Base-by-base conservation (phyloP, 2,329 filamentous ascomycete species). In the Colletotrichum simmondsii region DNA sequence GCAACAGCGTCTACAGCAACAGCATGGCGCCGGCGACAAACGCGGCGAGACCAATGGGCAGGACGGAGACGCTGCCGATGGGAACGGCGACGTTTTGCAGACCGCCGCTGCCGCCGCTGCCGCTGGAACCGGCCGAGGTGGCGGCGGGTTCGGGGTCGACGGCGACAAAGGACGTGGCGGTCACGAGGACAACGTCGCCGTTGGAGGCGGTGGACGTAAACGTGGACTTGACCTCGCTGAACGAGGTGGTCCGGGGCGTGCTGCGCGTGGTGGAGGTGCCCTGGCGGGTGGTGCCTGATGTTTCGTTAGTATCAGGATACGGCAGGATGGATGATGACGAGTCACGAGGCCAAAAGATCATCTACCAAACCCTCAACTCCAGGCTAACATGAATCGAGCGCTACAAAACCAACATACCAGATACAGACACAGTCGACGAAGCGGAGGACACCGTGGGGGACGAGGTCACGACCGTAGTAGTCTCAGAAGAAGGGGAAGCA, bases 111-210 rank as follows among this genome's bases (percentile, higher is more conserved):
- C 78, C 62, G 11, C 61, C 12, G 59, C 66, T 35, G 65, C 59
- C 22, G 56, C 71, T 46, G 35, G 65, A 60, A 22, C 35, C 75
- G 70, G 76, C 74, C 19, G 74, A 73, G n/a, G 79, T 78, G 11
- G 80, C 67, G 35, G 79, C 75, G 26, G 78, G 75, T 1, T 82
- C 80, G 1, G 85, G 83, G 12, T 83, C 80, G 52, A 86, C 84
- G 26, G 81, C 83, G 3, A 89, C 87, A 77, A 81, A 86, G 0
- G 86, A 87, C 1, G 87, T 89, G n/a, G 83, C 83, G 12, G 87
- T 88, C 61, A 88, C 79, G 14, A 85, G 82, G 3, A 83, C 83
- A 65, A 85, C 80, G 37, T 81, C 83, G 30, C 87, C 87, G 61
- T 87, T 79, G 14, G 80, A 76, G 46, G 84, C 78, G 7, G 86